Base-by-base conservation (phyloP, 2,329 filamentous ascomycete species). In the Colletotrichum brevisporum region DNA sequence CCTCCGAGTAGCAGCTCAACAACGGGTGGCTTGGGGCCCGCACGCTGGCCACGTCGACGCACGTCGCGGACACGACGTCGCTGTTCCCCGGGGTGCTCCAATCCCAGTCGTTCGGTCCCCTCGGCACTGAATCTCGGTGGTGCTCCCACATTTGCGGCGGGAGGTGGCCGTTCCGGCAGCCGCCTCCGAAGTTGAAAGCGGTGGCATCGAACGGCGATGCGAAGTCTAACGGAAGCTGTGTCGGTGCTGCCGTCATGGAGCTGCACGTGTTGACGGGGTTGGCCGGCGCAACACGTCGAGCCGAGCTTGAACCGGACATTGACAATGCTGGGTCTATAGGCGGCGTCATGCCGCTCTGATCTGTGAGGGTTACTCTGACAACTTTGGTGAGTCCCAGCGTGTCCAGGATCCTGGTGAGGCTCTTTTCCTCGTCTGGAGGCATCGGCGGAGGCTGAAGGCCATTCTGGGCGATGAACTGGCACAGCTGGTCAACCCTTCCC, bases 391-490 rank as follows among this genome's bases (percentile, higher is more conserved):
- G 18, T 13, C 64, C 64, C 15, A 67, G 8, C 21, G 64, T 67
- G 5, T 67, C 39, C n/a, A 67, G 45, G 24, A 67, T 63, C 6
- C 64, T 1, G 2, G n/a, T 47, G 15, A 67, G 64, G 52, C 51
- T 63, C 24, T 67, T 63, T 52, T 53, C 58, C 12, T 74, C 74
- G 18, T 74, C 71, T 27, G 68, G 62, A 16, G 64, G 43, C 81
- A 83, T 83, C 0, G 72, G 70, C 1, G 81, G 81, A 2, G 79
- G 77, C 36, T 80, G 74, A 3, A 83, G 73, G 4, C 80, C 80
- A 71, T 81, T 75, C 18, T 82, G 79, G 52, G 77, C 70, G n/a
- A 83, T 83, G 36, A 82, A 83, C 26, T 80, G 77, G 65, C 73
- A 76, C 18, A 81, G 72, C 41, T 63, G 64, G 15, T 63, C 31